Evolutionary conservation across 2,329 filamentous ascomycete genomes (phyloP).

Genomic region (Verticillium albo-atrum): DNA sequence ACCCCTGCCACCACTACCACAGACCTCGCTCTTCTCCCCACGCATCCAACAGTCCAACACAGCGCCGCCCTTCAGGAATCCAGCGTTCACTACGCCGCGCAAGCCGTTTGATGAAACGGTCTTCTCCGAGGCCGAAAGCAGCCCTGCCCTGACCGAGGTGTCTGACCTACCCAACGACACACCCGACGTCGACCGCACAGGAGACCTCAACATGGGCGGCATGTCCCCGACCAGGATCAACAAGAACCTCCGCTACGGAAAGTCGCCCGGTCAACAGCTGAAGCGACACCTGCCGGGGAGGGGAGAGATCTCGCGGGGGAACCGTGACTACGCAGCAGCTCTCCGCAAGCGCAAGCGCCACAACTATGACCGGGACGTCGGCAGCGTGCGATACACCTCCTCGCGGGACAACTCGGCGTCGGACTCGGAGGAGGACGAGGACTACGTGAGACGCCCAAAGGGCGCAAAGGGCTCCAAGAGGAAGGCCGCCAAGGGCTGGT

Average conservation of each 20-base stretch:
- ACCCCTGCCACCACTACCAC: slow-evolving; percentile 31
- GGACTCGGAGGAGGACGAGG: slow-evolving; percentile 45
- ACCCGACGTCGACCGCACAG: slow-evolving; percentile 44
- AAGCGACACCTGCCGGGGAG: slow-evolving; percentile 48
- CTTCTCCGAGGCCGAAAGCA: slow-evolving; percentile 55
- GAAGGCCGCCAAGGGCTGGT: slow-evolving; percentile 22
- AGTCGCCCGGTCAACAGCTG: slow-evolving; percentile 24
- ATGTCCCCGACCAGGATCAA: slow-evolving; percentile 43
- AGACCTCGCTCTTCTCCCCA: slow-evolving; percentile 42
- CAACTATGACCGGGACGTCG: slow-evolving; percentile 46
- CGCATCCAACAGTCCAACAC: slow-evolving; percentile 34
- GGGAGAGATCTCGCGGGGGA: slow-evolving; percentile 57
- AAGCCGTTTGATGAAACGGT: slow-evolving; percentile 49
- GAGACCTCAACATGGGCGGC: slow-evolving; percentile 37
- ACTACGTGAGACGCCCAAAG: slow-evolving; percentile 9
- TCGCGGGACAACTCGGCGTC: slow-evolving; percentile 37
- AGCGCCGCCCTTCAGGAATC: slow-evolving; percentile 55
- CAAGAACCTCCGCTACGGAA: slow-evolving; percentile 41
- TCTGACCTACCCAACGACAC: slow-evolving; percentile 50
- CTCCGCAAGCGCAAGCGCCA: slow-evolving; percentile 51
- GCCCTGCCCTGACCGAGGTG: slow-evolving; percentile 53
- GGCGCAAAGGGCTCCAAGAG: slow-evolving; percentile 17
- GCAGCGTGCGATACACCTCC: slow-evolving; percentile 42
- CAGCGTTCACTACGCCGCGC: slow-evolving; percentile 60
- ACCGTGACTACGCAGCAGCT: slow-evolving; percentile 26